A percentile compares a stretch with the other conserved stretches of the same genome.
These are phyloP conservation scores for Batrachochytrium dendrobatidis DNA, from an alignment of 371 early-diverging fungal species.

Conservation along the genomic window DNA sequence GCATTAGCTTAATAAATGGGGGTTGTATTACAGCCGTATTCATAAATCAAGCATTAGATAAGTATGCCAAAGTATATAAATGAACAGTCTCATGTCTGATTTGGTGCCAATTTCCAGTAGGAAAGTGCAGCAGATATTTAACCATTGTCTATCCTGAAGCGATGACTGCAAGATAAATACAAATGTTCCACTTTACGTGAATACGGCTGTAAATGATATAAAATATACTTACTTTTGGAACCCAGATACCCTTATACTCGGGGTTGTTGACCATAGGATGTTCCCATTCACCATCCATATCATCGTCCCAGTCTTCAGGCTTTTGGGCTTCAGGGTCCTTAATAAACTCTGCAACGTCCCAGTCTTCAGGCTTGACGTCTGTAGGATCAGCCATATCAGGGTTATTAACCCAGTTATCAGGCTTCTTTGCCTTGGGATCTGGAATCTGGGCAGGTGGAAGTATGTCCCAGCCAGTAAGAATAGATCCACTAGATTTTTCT, in stretches of 20 bases:
- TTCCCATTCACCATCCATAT: conserved; percentile 66
- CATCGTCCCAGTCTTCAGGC: conserved; percentile 88
- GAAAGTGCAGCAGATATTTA: no score
- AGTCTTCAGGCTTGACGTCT: conserved; percentile 83
- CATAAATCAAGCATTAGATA: no score
- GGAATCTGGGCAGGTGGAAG: conserved; percentile 76
- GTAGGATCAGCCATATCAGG: conserved; percentile 80
- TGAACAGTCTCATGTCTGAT: no score
- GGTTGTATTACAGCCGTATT: no score
- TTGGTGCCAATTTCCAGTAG: no score
- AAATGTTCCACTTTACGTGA: not conserved
- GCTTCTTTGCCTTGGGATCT: conserved; percentile 82
- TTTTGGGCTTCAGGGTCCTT: conserved; percentile 77
- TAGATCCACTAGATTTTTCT: conserved; percentile 50
- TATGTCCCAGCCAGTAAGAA: conserved; percentile 82
- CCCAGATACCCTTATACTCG: conserved; percentile 54
- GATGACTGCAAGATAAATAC: no score
- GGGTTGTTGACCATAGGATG: conserved; percentile 79
- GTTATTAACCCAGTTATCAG: conserved; percentile 86
- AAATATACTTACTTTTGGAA: conserved; percentile 15
- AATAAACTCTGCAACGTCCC: conserved; percentile 51
- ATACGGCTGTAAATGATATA: not conserved
- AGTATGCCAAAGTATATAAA: no score
- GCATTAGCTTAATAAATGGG: no score
- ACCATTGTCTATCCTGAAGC: no score